Conservation (phyloP, 208 protist genomes). For the Angomonas ambiguus region DNA sequence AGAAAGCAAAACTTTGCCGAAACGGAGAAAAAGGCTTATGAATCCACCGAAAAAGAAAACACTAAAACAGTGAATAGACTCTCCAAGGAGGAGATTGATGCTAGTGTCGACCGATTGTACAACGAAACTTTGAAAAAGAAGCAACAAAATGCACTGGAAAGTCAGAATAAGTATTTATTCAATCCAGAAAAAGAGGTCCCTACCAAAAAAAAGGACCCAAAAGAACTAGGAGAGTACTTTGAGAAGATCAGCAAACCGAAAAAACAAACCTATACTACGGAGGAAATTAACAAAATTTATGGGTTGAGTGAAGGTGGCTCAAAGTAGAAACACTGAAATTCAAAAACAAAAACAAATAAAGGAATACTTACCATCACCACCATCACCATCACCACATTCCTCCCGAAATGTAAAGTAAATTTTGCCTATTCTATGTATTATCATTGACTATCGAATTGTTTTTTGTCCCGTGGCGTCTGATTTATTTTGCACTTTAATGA, state of each 20-base stretch:
- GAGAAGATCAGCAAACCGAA: slow-evolving; percentile 65
- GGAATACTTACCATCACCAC: neutral
- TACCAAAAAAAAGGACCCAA: slow-evolving; percentile 45
- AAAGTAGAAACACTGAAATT: neutral
- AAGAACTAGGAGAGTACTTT: slow-evolving; percentile 59
- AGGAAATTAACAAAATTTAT: slow-evolving; percentile 86
- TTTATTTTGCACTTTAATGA: too few species aligned
- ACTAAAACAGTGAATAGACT: slow-evolving; percentile 14
- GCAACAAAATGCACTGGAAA: slow-evolving; percentile 57
- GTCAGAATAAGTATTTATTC: slow-evolving; percentile 55
- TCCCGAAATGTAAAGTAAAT: too few species aligned
- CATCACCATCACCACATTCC: too few species aligned
- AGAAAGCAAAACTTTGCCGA: slow-evolving; percentile 36
- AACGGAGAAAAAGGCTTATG: slow-evolving; percentile 21
- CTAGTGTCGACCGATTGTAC: slow-evolving; percentile 64
- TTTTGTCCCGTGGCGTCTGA: too few species aligned
- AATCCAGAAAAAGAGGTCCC: slow-evolving; percentile 21
- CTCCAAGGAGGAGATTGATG: slow-evolving; percentile 28
- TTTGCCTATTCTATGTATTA: too few species aligned
- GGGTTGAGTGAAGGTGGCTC: slow-evolving; percentile 22
- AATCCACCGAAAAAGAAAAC: neutral
- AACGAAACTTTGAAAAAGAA: slow-evolving; percentile 52
- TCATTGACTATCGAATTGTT: too few species aligned
- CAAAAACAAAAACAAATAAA: neutral
- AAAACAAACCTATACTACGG: slow-evolving; percentile 70